phyloP scores from a whole-genome alignment of 2,329 filamentous ascomycete genomes.

The Xylariaceae sp. region DNA sequence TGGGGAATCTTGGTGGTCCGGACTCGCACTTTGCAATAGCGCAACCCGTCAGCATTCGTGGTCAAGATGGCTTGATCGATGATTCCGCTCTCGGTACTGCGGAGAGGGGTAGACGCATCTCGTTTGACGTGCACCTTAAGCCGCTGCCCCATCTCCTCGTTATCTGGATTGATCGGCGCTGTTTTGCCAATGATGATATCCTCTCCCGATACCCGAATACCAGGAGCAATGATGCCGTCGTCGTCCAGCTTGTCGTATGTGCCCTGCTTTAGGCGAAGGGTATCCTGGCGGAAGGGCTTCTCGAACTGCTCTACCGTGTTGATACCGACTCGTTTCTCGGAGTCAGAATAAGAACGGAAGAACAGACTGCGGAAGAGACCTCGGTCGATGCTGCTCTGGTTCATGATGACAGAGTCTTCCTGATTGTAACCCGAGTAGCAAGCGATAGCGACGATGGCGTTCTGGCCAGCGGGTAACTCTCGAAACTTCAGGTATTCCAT shows the following conservation, averaged over 20 bases:
- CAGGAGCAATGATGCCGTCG: slow-evolving; percentile 90
- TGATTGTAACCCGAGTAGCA: slow-evolving; percentile 99
- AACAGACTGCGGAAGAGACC: slow-evolving; percentile 96
- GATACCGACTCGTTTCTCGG: slow-evolving; percentile 93
- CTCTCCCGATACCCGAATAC: slow-evolving; percentile 91
- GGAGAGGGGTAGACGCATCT: slow-evolving; percentile 90
- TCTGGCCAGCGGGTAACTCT: slow-evolving; percentile 93
- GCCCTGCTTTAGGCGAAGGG: slow-evolving; percentile 86
- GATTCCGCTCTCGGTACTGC: slow-evolving; percentile 95
- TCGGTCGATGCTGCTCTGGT: slow-evolving; percentile 97
- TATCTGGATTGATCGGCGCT: slow-evolving; percentile 87
- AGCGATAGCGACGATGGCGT: slow-evolving; percentile 95
- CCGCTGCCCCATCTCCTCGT: slow-evolving; percentile 88
- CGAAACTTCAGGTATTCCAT: slow-evolving; percentile 99
- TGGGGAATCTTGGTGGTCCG: slow-evolving; percentile 97
- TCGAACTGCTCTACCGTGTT: slow-evolving; percentile 92
- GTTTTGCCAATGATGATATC: slow-evolving; percentile 99
- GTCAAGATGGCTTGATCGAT: slow-evolving; percentile 91
- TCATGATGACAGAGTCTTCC: slow-evolving; percentile 99
- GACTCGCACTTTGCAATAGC: slow-evolving; percentile 96
- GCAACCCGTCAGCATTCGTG: slow-evolving; percentile 89
- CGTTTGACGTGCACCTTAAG: slow-evolving; percentile 88
- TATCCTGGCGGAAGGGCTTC: slow-evolving; percentile 86
- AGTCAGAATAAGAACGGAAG: slow-evolving; percentile 95
- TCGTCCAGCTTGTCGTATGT: slow-evolving; percentile 98